These are phyloP conservation scores for Xylariaceae sp. DNA, from an alignment of 2,329 filamentous ascomycete genomes.

Conservation along the genomic window DNA sequence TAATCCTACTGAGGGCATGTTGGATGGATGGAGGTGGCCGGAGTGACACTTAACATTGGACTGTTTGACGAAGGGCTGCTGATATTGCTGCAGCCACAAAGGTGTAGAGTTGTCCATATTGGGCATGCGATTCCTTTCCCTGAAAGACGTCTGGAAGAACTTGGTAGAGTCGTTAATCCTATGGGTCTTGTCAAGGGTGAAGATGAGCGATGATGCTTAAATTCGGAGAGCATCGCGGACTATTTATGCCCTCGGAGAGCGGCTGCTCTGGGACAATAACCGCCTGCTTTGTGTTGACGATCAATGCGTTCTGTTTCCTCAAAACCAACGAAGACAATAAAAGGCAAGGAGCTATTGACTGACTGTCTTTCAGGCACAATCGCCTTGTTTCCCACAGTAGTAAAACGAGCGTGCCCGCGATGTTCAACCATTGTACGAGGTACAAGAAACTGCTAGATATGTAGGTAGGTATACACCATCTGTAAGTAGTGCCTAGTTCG, in stretches of 20 bases:
- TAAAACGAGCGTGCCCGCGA: too few relatives aligned
- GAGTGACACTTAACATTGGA: conserved; percentile 5
- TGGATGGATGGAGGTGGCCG: conserved; percentile 7
- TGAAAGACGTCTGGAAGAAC: neutral
- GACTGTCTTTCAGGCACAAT: too few relatives aligned
- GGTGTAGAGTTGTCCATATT: neutral
- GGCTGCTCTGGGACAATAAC: neutral
- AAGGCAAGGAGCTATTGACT: too few relatives aligned
- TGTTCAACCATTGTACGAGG: too few relatives aligned
- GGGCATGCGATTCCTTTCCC: neutral
- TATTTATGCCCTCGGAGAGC: neutral
- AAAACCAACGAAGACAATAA: too few relatives aligned
- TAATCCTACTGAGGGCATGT: conserved; percentile 9
- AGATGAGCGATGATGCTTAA: too few relatives aligned
- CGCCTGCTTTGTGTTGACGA: neutral
- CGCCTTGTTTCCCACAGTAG: too few relatives aligned
- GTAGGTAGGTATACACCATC: too few relatives aligned
- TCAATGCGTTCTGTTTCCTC: neutral
- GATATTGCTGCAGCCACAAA: conserved; percentile 3
- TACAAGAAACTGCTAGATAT: too few relatives aligned
- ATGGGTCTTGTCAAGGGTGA: neutral
- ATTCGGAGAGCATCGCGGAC: too few relatives aligned
- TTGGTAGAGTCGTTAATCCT: too few relatives aligned
- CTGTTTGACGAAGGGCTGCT: conserved; percentile 4
- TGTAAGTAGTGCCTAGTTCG: too few relatives aligned